Evolutionary conservation across 129 eudicot species (phyloP), one percentile per base, ranked within the genome.

Genomic region (Chrysanthemum seticuspe): DNA sequence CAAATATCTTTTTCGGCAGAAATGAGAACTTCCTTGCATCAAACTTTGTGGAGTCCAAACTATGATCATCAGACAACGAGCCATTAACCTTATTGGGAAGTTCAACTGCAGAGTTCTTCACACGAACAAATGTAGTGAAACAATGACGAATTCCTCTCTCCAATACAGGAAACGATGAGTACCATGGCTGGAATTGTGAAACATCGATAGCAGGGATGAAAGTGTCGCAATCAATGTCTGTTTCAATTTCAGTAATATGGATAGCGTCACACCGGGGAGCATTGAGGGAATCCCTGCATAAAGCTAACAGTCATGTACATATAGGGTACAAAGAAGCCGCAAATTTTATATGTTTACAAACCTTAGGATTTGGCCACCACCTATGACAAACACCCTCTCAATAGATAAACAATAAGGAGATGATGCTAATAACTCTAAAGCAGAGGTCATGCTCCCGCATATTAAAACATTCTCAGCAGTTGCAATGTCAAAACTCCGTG

Each of bases 351-450:
- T 36, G 10, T 21, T 13, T 44, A 68, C 65, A 62, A 52, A 90
- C 98, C 92, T 86, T 81, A 87, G 81, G 63, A 90, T 83, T 78
- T 90, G 74, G 60, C 98, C 98, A 75, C 98, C 97, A 50, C 98
- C 98, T 45, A 93, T 87, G 54, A 93, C 78, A 85, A 89, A 93
- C 73, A 93, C 91, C 68, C 68, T 86, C 75, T 93, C 97, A 61
- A 93, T 77, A 3, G 89, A 93, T 44, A 76, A 21, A 74, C 85
- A 72, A 77, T 90, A 90, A 3, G 91, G 95, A 27, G 90, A 70
- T 67, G 81, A 86, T 14, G 92, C 93, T 73, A 93, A 84, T 48
- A 86, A 71, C 50, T 87, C 79, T 81, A 93, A 65, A 65, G 97
- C 96, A 69, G 88, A 89, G 25, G 71, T 55, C 77, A 93, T 58